These are phyloP conservation scores for Ganoderma meredithae DNA, from an alignment of 1,284 basidiomycete species.

Conservation along the genomic window DNA sequence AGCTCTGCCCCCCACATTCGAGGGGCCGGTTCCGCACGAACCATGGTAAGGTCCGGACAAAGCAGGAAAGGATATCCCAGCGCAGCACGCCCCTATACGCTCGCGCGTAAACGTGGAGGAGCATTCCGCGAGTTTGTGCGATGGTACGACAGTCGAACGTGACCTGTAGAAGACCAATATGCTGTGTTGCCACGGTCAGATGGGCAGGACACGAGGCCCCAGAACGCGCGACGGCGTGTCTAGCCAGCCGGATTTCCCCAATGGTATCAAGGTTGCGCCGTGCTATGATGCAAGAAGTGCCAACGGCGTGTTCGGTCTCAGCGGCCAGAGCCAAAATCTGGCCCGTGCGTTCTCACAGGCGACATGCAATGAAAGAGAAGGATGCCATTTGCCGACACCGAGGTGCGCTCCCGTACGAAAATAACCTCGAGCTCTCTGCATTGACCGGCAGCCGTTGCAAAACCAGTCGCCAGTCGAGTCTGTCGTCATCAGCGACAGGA, in stretches of 20 bases:
- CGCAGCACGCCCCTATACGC: conserved; percentile 9
- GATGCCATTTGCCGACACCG: conserved; percentile 19
- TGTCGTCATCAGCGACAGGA: background rate
- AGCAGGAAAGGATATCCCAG: conserved; percentile 22
- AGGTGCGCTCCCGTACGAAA: conserved; percentile 15
- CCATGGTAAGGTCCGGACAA: conserved; percentile 24
- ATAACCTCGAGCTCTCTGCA: conserved; percentile 17
- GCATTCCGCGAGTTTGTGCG: conserved; percentile 26
- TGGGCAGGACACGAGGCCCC: conserved; percentile 31
- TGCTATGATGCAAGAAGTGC: conserved; percentile 26
- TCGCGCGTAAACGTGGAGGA: conserved; percentile 3
- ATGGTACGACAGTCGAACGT: conserved; percentile 25
- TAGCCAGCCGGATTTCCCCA: conserved; percentile 24
- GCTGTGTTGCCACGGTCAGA: conserved; percentile 28
- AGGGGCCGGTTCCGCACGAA: conserved; percentile 16
- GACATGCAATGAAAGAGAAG: conserved; percentile 17
- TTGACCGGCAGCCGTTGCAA: conserved; percentile 5
- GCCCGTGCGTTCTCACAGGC: conserved; percentile 19
- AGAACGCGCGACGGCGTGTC: conserved; percentile 23
- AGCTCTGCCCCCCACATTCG: background rate
- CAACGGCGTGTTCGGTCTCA: conserved; percentile 11
- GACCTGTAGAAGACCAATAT: conserved; percentile 22
- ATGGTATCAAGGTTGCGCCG: conserved; percentile 20
- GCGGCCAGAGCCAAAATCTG: conserved; percentile 12
- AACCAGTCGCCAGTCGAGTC: background rate